Evolutionary conservation across 352 stramenopile genomes (phyloP).

Genomic region (Phytopythium ostracodes): DNA sequence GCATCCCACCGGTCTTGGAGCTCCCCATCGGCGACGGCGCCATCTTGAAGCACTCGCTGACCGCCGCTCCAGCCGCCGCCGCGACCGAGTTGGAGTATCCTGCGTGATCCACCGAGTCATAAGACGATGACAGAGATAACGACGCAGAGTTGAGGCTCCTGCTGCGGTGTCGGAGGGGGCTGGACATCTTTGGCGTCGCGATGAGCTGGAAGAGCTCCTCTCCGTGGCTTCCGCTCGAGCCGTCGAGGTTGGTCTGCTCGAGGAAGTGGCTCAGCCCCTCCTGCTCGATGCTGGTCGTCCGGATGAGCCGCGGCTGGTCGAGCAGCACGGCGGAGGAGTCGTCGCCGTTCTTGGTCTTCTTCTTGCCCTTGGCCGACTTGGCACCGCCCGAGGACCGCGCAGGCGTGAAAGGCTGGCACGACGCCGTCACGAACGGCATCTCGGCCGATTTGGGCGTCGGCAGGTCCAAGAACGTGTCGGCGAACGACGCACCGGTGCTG

Average conservation of each 20-base stretch:
- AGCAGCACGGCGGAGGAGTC: conserved; percentile 15
- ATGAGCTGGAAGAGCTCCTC: conserved; percentile 27
- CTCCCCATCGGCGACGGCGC: conserved; percentile 14
- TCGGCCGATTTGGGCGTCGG: conserved; percentile 57
- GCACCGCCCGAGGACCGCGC: neutral
- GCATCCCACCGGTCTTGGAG: conserved; percentile 5
- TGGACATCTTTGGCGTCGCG: conserved; percentile 4
- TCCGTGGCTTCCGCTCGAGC: conserved; percentile 11
- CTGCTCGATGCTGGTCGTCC: conserved; percentile 68
- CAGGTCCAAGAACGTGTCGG: conserved; percentile 73
- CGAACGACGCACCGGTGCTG: conserved; percentile 26
- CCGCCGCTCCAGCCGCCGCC: conserved; percentile 21
- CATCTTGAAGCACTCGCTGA: conserved; percentile 61
- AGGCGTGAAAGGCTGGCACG: conserved; percentile 15
- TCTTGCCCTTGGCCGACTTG: conserved; percentile 14
- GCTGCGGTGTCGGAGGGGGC: neutral
- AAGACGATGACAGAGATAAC: neutral
- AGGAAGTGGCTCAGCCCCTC: conserved; percentile 74
- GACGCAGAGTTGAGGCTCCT: neutral
- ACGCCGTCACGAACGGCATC: conserved; percentile 26
- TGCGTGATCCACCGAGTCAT: neutral
- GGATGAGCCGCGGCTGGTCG: conserved; percentile 53
- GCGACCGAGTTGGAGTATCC: conserved; percentile 11
- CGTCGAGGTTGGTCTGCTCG: conserved; percentile 53
- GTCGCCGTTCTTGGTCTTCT: conserved; percentile 1